phyloP scores from a whole-genome alignment of 805 yeast species.

The Schwanniomyces polymorphus region DNA sequence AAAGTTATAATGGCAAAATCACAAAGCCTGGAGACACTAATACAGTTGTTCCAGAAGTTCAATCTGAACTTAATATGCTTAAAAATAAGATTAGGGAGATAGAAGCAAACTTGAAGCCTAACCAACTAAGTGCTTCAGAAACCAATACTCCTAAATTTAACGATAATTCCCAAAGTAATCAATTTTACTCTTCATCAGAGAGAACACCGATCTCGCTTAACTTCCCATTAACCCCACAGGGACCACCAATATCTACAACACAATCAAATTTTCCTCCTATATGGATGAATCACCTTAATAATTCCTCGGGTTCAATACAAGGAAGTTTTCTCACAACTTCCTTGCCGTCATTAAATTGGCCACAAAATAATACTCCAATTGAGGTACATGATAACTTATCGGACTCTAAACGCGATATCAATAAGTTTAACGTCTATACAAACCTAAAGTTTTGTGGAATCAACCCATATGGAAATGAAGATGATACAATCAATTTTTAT shows the following conservation, averaged over 20 bases:
- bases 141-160: neutral
- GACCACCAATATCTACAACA: neutral
- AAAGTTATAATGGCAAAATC: neutral
- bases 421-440: neutral
- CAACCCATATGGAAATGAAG: slow-evolving; percentile 20
- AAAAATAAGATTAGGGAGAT: slow-evolving; percentile 44
- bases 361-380: neutral
- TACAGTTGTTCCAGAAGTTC: slow-evolving; percentile 2
- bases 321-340: neutral
- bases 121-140: neutral
- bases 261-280: neutral
- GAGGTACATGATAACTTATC: neutral
- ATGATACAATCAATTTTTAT: slow-evolving; percentile 42
- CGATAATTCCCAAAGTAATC: neutral
- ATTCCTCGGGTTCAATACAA: neutral
- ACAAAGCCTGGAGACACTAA: neutral
- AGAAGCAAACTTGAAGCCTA: slow-evolving; percentile 26
- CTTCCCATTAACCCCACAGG: neutral
- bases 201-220: neutral
- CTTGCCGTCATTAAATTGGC: neutral
- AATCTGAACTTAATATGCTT: slow-evolving; percentile 29
- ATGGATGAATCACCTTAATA: neutral
- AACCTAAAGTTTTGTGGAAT: slow-evolving; percentile 14
- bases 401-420: neutral
- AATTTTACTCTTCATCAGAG: neutral